Conservation (phyloP, 2,329 filamentous ascomycete genomes). For the Cladophialophora immunda region DNA sequence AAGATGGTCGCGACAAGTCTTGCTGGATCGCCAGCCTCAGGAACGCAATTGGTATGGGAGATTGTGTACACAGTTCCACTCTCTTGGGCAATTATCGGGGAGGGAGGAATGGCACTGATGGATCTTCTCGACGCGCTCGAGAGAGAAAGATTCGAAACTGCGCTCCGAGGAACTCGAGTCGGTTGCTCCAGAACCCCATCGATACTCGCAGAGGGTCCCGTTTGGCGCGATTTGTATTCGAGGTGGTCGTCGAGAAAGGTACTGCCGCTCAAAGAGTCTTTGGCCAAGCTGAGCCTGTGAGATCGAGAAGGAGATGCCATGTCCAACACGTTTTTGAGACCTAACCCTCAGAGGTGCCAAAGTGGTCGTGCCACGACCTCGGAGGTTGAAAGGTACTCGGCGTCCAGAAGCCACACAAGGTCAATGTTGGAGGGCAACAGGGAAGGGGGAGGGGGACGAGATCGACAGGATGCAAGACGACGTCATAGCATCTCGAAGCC, state of each 20-base stretch:
- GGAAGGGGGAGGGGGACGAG: slow-evolving; percentile 6
- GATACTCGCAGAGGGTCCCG: slow-evolving; percentile 39
- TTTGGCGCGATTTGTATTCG: slow-evolving; percentile 50
- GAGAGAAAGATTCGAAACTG: slow-evolving; percentile 36
- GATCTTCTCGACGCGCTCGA: slow-evolving; percentile 37
- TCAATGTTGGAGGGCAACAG: background rate
- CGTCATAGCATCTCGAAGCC: slow-evolving; percentile 27
- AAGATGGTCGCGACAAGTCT: slow-evolving; percentile 59
- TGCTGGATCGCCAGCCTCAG: slow-evolving; percentile 50
- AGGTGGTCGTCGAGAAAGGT: slow-evolving; percentile 58
- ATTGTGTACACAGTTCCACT: slow-evolving; percentile 58
- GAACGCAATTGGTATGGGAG: slow-evolving; percentile 52
- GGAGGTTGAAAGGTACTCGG: background rate
- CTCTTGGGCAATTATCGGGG: slow-evolving; percentile 48
- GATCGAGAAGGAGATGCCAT: slow-evolving; percentile 43
- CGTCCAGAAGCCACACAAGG: slow-evolving; percentile 1
- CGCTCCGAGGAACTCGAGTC: slow-evolving; percentile 26
- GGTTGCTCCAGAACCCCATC: slow-evolving; percentile 42
- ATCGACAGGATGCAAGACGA: slow-evolving; percentile 19
- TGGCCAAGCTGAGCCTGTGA: slow-evolving; percentile 53
- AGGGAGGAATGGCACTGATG: slow-evolving; percentile 39
- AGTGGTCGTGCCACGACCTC: background rate
- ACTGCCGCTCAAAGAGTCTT: slow-evolving; percentile 51
- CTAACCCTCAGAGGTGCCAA: background rate
- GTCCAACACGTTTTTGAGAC: background rate